Evolutionary conservation across 352 stramenopile species (phyloP).

Genomic region (Phytopythium aichiense): DNA sequence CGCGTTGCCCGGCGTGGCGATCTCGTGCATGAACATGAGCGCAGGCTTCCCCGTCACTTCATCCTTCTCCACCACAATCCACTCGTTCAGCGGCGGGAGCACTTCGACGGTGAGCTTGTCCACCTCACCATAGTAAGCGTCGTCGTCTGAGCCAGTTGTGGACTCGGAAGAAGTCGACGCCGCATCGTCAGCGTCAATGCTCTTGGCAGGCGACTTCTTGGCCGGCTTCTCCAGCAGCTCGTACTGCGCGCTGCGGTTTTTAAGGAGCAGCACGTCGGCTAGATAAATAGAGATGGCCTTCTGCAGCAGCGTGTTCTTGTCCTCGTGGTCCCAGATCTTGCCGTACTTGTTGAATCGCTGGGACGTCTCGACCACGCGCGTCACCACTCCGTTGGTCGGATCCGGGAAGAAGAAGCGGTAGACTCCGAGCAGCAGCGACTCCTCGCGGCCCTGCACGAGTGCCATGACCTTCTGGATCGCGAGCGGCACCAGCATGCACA

Average conservation of each 20-base stretch:
- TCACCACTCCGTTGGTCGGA: constrained; percentile 9
- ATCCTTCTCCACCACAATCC: no score
- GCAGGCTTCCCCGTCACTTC: no score
- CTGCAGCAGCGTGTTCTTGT: constrained; percentile 38
- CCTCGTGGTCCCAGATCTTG: constrained; percentile 27
- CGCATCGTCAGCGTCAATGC: neutral
- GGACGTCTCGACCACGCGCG: constrained; percentile 27
- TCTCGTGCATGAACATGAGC: constrained; percentile 22
- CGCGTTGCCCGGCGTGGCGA: neutral
- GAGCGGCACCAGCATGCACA: constrained; percentile 39
- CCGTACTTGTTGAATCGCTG: constrained; percentile 30
- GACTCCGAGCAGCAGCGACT: no score
- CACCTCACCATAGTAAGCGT: no score
- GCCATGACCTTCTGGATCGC: neutral
- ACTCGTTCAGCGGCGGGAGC: no score
- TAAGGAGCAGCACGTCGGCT: constrained; percentile 21
- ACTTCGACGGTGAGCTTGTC: no score
- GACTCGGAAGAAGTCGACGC: neutral
- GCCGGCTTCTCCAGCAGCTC: constrained; percentile 26
- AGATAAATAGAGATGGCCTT: constrained; percentile 45
- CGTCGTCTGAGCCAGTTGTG: no score
- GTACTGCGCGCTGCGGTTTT: constrained; percentile 27
- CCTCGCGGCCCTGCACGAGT: no score
- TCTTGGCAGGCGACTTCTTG: constrained; percentile 6
- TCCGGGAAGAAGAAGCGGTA: no score